Conservation (phyloP, 495 filamentous ascomycete genomes). For the Xylaria grammica region DNA sequence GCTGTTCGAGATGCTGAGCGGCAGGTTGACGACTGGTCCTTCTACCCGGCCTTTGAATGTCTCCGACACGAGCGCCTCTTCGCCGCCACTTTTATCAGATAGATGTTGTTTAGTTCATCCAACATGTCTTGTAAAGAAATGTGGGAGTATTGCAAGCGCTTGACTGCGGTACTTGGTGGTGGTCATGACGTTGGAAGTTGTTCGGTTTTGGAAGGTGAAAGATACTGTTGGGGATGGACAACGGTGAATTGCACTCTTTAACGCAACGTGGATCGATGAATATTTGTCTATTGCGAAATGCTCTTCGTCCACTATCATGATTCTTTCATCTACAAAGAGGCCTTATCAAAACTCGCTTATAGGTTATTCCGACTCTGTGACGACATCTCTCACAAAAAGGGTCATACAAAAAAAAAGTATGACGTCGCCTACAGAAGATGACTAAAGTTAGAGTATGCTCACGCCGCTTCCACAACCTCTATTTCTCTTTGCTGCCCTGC, state of each 20-base stretch:
- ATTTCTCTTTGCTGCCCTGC: not conserved
- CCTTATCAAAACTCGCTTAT: not conserved
- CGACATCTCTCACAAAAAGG: not conserved
- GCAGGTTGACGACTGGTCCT: slow-evolving; percentile 29
- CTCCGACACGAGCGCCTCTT: slow-evolving; percentile 29
- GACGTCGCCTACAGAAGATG: slow-evolving; percentile 11
- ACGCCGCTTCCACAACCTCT: not conserved
- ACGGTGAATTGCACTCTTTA: slow-evolving; percentile 21
- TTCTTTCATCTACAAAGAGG: not conserved
- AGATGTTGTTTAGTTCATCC: slow-evolving; percentile 33
- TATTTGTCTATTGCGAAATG: not conserved
- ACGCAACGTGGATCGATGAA: slow-evolving; percentile 18
- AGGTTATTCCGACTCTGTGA: slow-evolving; percentile 1
- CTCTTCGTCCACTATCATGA: slow-evolving; percentile 2
- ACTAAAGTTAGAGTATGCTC: not conserved
- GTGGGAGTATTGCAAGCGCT: slow-evolving; percentile 12
- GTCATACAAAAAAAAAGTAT: not conserved
- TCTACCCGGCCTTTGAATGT: slow-evolving; percentile 31
- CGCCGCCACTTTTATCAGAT: slow-evolving; percentile 27
- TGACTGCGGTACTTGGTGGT: not conserved
- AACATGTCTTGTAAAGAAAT: slow-evolving; percentile 28
- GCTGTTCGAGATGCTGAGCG: slow-evolving; percentile 33
- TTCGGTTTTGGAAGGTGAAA: slow-evolving; percentile 11
- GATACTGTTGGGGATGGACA: slow-evolving; percentile 7
- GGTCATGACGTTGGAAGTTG: not conserved